Evolutionary conservation across 805 yeast genomes (phyloP).

Genomic region (Saccharomycopsis malanga): DNA sequence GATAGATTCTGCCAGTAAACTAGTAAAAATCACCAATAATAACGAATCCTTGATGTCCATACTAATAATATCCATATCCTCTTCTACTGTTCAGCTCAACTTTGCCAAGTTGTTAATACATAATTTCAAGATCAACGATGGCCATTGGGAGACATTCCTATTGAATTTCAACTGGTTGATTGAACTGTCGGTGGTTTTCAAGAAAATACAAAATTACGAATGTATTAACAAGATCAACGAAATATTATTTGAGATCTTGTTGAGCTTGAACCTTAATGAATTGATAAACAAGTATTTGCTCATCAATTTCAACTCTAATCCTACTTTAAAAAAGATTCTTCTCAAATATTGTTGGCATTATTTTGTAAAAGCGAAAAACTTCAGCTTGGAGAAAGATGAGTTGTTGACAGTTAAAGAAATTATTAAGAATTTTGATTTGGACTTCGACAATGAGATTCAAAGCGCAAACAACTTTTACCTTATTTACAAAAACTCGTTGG

Average conservation of each 20-base stretch:
- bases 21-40: conserved; percentile 19
- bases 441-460: conserved; percentile 14
- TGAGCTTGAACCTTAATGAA: conserved; percentile 13
- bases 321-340: conserved; percentile 14
- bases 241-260: conserved; percentile 18
- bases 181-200: conserved; percentile 18
- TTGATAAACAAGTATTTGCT: conserved; percentile 15
- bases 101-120: conserved; percentile 21
- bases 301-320: conserved; percentile 15
- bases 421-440: conserved; percentile 15
- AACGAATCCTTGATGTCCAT: conserved; percentile 20
- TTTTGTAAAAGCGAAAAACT: conserved; percentile 15
- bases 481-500: conserved; percentile 5
- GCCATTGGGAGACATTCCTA: conserved; percentile 20
- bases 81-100: conserved; percentile 18
- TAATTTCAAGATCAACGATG: conserved; percentile 18
- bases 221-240: conserved; percentile 18
- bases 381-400: conserved; percentile 17
- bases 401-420: conserved; percentile 12
- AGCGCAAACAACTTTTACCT: conserved; percentile 17
- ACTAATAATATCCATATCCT: conserved; percentile 16
- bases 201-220: conserved; percentile 14
- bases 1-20: conserved; percentile 16
- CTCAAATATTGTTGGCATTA: conserved; percentile 19
- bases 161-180: conserved; percentile 21